These are phyloP conservation scores for Cyclanthera cordifolia DNA, from an alignment of 306 rosid species.

Conservation along the genomic window DNA sequence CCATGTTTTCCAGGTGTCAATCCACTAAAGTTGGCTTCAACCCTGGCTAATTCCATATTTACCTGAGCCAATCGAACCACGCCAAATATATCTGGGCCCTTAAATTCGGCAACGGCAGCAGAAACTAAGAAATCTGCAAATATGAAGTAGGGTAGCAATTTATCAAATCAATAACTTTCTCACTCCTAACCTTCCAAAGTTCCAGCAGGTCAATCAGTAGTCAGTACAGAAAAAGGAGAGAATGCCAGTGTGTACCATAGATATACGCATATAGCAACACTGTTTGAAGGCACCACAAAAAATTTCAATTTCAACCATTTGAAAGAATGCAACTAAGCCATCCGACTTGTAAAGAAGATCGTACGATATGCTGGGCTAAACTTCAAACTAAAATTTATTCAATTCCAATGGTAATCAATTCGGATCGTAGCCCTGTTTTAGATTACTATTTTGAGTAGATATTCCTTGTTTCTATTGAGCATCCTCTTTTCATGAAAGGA, in stretches of 20 bases:
- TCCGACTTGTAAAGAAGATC: background rate
- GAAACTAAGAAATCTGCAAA: slow-evolving; percentile 70
- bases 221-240: background rate
- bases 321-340: background rate
- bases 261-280: background rate
- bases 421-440: too few relatives aligned
- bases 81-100: slow-evolving; percentile 77
- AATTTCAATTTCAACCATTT: background rate
- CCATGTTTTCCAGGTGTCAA: slow-evolving; percentile 79
- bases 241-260: background rate
- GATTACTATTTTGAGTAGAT: too few relatives aligned
- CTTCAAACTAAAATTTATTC: too few relatives aligned
- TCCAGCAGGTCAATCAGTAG: background rate
- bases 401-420: too few relatives aligned
- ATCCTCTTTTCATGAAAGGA: too few relatives aligned
- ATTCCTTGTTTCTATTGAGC: too few relatives aligned
- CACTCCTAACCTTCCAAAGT: background rate
- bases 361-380: too few relatives aligned
- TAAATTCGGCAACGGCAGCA: slow-evolving; percentile 86
- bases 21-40: slow-evolving; percentile 81
- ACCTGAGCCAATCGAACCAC: slow-evolving; percentile 87
- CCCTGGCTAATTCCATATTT: slow-evolving; percentile 77
- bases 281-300: background rate
- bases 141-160: slow-evolving; percentile 7
- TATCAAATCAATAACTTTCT: background rate